Evolutionary conservation across 2,329 filamentous ascomycete species (phyloP).

Genomic region (Seiridium unicorne): DNA sequence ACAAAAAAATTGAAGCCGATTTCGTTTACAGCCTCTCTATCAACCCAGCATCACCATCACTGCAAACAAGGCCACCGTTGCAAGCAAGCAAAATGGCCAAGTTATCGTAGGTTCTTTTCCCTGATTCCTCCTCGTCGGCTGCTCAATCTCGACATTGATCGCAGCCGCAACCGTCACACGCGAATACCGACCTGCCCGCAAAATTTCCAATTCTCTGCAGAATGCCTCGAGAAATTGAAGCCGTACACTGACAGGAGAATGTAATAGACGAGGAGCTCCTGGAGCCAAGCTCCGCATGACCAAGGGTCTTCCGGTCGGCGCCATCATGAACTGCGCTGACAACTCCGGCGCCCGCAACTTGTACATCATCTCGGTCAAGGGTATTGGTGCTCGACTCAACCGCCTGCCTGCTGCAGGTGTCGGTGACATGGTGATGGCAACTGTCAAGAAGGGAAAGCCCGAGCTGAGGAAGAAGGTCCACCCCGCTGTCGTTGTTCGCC

Average conservation of each 20-base stretch:
- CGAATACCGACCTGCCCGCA: not conserved
- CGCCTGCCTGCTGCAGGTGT: conserved; percentile 95
- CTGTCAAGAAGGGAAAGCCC: conserved; percentile 99
- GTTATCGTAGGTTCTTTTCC: not conserved
- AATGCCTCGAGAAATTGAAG: no score
- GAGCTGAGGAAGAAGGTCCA: conserved; percentile 99
- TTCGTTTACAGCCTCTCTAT: no score
- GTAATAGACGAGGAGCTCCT: not conserved
- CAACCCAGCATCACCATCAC: no score
- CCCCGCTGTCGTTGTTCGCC: conserved; percentile 97
- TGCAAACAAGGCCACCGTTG: no score
- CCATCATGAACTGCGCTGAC: conserved; percentile 99
- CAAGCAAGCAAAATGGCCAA: not conserved
- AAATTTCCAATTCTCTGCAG: not conserved
- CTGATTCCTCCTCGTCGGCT: not conserved
- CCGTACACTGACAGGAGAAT: not conserved
- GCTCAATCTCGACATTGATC: not conserved
- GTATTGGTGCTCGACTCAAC: conserved; percentile 96
- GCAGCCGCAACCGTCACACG: not conserved
- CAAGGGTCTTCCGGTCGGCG: conserved; percentile 98
- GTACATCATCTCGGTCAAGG: conserved; percentile 99
- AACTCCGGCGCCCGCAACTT: conserved; percentile 99
- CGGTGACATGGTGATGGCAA: conserved; percentile 99
- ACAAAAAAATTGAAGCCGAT: no score
- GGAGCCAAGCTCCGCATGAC: conserved; percentile 69